Evolutionary conservation across 2,329 filamentous ascomycete species (phyloP).

Genomic region (Diaporthe eres): DNA sequence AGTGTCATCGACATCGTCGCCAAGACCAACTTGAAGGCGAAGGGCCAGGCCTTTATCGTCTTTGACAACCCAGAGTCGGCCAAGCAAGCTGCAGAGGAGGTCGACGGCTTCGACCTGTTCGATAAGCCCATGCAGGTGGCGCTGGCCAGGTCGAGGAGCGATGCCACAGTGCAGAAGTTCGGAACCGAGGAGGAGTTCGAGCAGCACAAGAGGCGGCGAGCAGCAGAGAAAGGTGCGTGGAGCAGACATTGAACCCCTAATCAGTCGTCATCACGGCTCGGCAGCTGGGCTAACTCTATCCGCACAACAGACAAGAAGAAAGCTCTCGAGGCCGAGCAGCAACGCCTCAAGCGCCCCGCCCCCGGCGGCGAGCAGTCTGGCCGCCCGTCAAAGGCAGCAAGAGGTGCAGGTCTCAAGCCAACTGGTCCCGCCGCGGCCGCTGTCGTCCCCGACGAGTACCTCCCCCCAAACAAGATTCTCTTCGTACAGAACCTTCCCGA

Average conservation of each 20-base stretch:
- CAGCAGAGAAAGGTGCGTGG: slow-evolving; percentile 87
- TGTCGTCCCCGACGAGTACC: slow-evolving; percentile 95
- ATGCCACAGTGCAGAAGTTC: slow-evolving; percentile 84
- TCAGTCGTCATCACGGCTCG: neutral
- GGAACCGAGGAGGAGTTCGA: slow-evolving; percentile 88
- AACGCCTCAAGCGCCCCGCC: slow-evolving; percentile 77
- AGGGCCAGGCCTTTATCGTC: slow-evolving; percentile 95
- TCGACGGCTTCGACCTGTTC: slow-evolving; percentile 93
- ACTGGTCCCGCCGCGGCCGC: slow-evolving; percentile 76
- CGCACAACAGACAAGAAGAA: slow-evolving; percentile 75
- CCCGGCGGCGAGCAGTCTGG: slow-evolving; percentile 62
- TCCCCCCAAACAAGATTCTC: slow-evolving; percentile 96
- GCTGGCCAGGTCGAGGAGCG: slow-evolving; percentile 85
- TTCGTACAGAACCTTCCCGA: slow-evolving; percentile 95
- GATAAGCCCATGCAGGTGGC: slow-evolving; percentile 91
- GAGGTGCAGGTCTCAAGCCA: slow-evolving; percentile 82
- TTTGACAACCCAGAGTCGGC: slow-evolving; percentile 88
- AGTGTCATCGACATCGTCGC: slow-evolving; percentile 80
- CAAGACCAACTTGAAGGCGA: slow-evolving; percentile 87
- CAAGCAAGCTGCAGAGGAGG: slow-evolving; percentile 84
- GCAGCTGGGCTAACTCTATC: slow-evolving; percentile 19
- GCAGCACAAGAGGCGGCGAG: slow-evolving; percentile 83
- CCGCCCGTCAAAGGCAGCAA: slow-evolving; percentile 78
- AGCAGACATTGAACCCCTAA: neutral
- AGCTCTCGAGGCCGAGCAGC: slow-evolving; percentile 83